A percentile compares a stretch with the other conserved stretches of the same genome.
Conservation (phyloP, 2,329 filamentous ascomycete species). For the Periconia macrospinosa region DNA sequence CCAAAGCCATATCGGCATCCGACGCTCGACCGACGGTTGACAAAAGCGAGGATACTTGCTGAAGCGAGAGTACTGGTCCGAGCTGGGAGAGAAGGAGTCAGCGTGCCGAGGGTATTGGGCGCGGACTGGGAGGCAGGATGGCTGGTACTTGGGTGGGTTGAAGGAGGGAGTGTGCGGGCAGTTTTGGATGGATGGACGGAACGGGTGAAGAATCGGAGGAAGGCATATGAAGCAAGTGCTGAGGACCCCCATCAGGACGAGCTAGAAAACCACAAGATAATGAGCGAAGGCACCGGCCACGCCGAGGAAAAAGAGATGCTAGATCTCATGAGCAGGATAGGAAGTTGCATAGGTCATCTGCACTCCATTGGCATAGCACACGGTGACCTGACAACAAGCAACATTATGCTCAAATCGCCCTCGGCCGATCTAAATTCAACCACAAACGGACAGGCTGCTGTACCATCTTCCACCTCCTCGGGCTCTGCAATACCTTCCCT, state of each 20-base stretch:
- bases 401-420: constrained; percentile 72
- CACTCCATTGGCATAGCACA: constrained; percentile 88
- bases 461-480: background rate
- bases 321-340: constrained; percentile 70
- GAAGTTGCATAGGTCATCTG: constrained; percentile 70
- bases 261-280: background rate
- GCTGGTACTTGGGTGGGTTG: constrained; percentile 54
- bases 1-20: constrained; percentile 91
- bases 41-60: constrained; percentile 80
- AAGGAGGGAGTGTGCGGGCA: constrained; percentile 69
- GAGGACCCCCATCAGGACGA: no score
- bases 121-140: constrained; percentile 63
- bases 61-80: constrained; percentile 85
- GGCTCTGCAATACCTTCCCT: constrained; percentile 29
- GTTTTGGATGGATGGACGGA: constrained; percentile 70
- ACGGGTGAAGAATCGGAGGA: constrained; percentile 27
- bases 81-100: constrained; percentile 75
- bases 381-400: constrained; percentile 95
- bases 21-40: constrained; percentile 82
- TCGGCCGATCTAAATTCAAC: background rate
- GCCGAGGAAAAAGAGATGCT: constrained; percentile 31
- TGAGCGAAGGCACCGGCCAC: constrained; percentile 18
- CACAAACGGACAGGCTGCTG: background rate
- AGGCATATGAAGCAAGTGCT: background rate
- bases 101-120: constrained; percentile 79